phyloP scores from a whole-genome alignment of 345 rosid genomes.

The Eucalyptus lansdowneana region DNA sequence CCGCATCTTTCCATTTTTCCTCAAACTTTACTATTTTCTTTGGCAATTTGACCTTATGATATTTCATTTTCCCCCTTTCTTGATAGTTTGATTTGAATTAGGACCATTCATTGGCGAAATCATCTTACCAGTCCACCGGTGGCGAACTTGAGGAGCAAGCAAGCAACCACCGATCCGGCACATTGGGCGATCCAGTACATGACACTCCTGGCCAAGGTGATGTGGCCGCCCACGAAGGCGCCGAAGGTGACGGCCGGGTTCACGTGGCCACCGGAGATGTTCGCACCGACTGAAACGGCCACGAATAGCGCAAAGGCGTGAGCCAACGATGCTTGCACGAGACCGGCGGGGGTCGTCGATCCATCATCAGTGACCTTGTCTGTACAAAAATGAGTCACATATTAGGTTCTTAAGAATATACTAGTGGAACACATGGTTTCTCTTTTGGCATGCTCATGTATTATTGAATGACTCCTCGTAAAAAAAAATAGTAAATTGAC shows the following conservation, averaged over 20 bases:
- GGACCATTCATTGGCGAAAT: neutral
- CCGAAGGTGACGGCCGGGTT: conserved; percentile 76
- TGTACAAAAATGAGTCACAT: neutral
- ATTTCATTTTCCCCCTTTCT: neutral
- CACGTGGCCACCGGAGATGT: conserved; percentile 74
- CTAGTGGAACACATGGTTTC: neutral
- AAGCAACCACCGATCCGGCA: conserved; percentile 48
- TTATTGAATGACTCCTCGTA: neutral
- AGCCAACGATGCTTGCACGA: conserved; percentile 39
- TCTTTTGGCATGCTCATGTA: neutral
- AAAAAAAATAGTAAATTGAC: neutral
- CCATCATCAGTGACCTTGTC: conserved; percentile 38
- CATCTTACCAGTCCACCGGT: conserved; percentile 51
- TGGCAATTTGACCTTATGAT: neutral
- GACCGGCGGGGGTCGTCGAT: conserved; percentile 47
- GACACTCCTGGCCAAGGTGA: conserved; percentile 30
- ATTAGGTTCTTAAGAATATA: neutral
- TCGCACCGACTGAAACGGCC: conserved; percentile 51
- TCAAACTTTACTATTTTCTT: neutral
- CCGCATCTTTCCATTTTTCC: neutral
- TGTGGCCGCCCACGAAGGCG: conserved; percentile 58
- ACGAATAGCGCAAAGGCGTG: conserved; percentile 53
- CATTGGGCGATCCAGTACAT: conserved; percentile 60
- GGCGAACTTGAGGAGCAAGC: conserved; percentile 56
- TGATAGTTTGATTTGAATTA: neutral